Evolutionary conservation across 768 basidiomycete genomes (phyloP).

Genomic region (Melanogaster broomeanus): DNA sequence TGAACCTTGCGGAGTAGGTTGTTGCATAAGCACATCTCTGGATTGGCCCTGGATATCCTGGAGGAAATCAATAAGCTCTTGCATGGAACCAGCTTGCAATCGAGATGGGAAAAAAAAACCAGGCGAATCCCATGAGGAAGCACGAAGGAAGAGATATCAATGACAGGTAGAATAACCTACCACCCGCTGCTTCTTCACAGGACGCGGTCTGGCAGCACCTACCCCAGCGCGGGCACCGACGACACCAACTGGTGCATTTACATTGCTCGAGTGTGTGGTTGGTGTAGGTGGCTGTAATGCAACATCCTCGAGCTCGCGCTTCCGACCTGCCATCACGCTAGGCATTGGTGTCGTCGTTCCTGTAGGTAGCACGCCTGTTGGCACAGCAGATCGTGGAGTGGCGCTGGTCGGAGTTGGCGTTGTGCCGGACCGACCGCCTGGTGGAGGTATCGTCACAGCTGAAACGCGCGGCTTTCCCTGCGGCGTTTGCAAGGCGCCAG

Average conservation of each 20-base stretch:
- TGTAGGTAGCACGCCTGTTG: slow-evolving; percentile 24
- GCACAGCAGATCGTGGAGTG: slow-evolving; percentile 31
- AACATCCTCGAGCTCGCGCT: slow-evolving; percentile 34
- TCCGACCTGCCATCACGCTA: slow-evolving; percentile 29
- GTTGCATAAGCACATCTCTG: slow-evolving; percentile 63
- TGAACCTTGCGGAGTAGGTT: slow-evolving; percentile 73
- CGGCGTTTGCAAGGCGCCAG: slow-evolving; percentile 11
- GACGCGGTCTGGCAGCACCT: slow-evolving; percentile 60
- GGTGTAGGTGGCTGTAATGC: slow-evolving; percentile 23
- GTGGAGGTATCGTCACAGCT: slow-evolving; percentile 34
- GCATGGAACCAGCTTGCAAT: not conserved
- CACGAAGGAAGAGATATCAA: not conserved
- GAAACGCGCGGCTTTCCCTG: slow-evolving; percentile 31
- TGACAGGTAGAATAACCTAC: slow-evolving; percentile 41
- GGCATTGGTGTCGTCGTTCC: slow-evolving; percentile 13
- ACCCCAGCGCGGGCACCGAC: slow-evolving; percentile 60
- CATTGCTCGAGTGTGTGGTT: slow-evolving; percentile 19
- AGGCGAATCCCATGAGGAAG: not conserved
- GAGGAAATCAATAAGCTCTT: slow-evolving; percentile 7
- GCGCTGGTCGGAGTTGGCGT: slow-evolving; percentile 35
- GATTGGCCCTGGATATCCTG: slow-evolving; percentile 69
- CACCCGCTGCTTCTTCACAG: slow-evolving; percentile 76
- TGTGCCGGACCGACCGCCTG: slow-evolving; percentile 26
- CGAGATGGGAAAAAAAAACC: not conserved
- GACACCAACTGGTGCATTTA: slow-evolving; percentile 29